A percentile compares a stretch with the other conserved stretches of the same genome.
Conservation (phyloP, 305 asterid species). For the Solanum chacoense region DNA sequence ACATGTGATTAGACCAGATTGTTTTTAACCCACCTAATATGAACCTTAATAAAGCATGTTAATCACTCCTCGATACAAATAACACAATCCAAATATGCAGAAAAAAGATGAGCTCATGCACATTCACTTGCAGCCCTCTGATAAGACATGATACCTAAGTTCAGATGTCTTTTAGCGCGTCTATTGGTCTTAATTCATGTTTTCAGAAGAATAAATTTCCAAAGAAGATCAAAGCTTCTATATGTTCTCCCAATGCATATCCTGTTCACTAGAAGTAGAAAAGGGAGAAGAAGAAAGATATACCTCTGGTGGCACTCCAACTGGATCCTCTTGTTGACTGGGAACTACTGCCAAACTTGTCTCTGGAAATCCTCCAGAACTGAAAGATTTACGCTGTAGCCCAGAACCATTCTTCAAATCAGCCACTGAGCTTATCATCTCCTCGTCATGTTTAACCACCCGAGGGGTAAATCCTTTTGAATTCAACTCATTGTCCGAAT, state of each 20-base stretch:
- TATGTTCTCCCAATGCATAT: background rate
- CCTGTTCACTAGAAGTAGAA: background rate
- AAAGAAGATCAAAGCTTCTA: background rate
- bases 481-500: constrained; percentile 57
- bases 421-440: constrained; percentile 25
- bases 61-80: background rate
- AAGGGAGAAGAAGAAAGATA: background rate
- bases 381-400: constrained; percentile 30
- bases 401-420: constrained; percentile 28
- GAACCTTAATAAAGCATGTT: background rate
- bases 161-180: background rate
- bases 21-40: background rate
- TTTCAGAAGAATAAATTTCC: background rate
- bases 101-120: background rate
- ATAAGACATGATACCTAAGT: background rate
- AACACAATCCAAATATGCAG: background rate
- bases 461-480: constrained; percentile 47
- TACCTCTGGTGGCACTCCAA: constrained; percentile 90
- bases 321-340: constrained; percentile 46
- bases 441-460: constrained; percentile 41
- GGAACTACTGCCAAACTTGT: constrained; percentile 40
- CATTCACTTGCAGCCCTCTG: background rate
- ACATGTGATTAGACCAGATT: background rate
- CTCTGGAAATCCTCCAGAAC: constrained; percentile 32
- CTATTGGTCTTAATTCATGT: background rate